These are phyloP conservation scores for Pittosporum tobira DNA, from an alignment of 129 eudicot species.

Conservation along the genomic window DNA sequence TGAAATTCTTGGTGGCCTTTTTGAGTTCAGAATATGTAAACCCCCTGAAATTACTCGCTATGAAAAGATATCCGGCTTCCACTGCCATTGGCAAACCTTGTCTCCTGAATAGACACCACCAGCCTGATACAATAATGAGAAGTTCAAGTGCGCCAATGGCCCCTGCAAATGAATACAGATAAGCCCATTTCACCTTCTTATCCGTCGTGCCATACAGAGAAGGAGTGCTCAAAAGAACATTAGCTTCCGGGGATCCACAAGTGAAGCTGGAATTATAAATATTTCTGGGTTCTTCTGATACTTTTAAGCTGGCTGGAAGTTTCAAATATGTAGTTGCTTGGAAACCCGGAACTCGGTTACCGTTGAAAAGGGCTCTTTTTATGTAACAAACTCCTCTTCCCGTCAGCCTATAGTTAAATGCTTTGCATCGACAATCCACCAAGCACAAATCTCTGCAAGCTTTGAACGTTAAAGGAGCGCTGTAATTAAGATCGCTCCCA, in stretches of 20 bases:
- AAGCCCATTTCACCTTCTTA: background rate
- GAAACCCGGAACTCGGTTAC: background rate
- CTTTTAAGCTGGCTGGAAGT: background rate
- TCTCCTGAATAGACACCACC: too few species aligned
- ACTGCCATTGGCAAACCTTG: too few species aligned
- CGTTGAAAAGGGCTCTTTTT: background rate
- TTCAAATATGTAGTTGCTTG: background rate
- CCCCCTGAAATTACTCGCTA: too few species aligned
- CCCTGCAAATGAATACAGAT: too few species aligned
- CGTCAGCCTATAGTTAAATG: conserved; percentile 2
- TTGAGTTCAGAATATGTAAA: too few species aligned
- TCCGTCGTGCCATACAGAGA: background rate
- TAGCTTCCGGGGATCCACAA: background rate
- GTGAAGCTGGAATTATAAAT: background rate
- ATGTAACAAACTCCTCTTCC: background rate
- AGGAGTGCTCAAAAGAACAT: background rate
- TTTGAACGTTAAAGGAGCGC: background rate
- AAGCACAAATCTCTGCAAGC: background rate
- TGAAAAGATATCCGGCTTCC: too few species aligned
- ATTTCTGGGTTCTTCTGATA: background rate
- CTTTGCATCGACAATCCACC: background rate
- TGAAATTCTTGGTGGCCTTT: too few species aligned
- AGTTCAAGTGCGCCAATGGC: too few species aligned
- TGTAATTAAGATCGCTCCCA: background rate
- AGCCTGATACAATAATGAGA: too few species aligned